Evolutionary conservation across 2,329 filamentous ascomycete species (phyloP).

Genomic region (Trichoderma sp.): DNA sequence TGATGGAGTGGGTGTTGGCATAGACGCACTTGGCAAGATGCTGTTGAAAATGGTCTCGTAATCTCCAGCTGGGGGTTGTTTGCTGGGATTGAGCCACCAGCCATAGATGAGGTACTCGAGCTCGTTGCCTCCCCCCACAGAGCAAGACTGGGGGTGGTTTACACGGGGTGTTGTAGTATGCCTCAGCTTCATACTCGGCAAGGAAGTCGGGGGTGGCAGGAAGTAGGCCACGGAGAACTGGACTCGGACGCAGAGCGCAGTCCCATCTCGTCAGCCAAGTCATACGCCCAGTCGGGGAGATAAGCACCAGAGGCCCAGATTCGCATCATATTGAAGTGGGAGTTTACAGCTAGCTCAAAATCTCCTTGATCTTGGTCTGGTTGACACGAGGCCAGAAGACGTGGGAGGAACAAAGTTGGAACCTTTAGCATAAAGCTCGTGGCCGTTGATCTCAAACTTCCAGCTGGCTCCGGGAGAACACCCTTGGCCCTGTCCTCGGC

Average conservation of each 20-base stretch:
- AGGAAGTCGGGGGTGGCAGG: conserved; percentile 50
- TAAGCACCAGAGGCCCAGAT: conserved; percentile 61
- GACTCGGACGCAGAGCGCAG: conserved; percentile 59
- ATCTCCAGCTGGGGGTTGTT: conserved; percentile 38
- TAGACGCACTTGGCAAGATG: conserved; percentile 55
- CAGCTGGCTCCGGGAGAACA: conserved; percentile 42
- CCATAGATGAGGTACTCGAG: conserved; percentile 51
- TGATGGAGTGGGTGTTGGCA: conserved; percentile 57
- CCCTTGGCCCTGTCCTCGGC: conserved; percentile 50
- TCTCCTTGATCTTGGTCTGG: conserved; percentile 44
- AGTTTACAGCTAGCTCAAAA: conserved; percentile 46
- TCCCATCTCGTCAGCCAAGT: conserved; percentile 59
- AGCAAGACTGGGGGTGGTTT: conserved; percentile 54
- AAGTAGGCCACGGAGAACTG: conserved; percentile 61
- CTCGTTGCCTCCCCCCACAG: conserved; percentile 57
- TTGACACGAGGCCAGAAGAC: conserved; percentile 45
- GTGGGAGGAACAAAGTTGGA: conserved; percentile 23
- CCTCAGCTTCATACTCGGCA: conserved; percentile 52
- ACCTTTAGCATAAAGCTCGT: conserved; percentile 55
- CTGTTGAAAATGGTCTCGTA: conserved; percentile 58
- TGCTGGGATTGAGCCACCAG: conserved; percentile 39
- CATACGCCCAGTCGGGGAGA: conserved; percentile 59
- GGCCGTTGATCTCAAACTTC: conserved; percentile 65
- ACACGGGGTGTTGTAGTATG: conserved; percentile 56
- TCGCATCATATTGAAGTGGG: conserved; percentile 61